Percentiles rank a stretch among this genome's conserved stretches.
phyloP scores from a whole-genome alignment of 2,329 filamentous ascomycete species.

The Rutstroemia sp. region DNA sequence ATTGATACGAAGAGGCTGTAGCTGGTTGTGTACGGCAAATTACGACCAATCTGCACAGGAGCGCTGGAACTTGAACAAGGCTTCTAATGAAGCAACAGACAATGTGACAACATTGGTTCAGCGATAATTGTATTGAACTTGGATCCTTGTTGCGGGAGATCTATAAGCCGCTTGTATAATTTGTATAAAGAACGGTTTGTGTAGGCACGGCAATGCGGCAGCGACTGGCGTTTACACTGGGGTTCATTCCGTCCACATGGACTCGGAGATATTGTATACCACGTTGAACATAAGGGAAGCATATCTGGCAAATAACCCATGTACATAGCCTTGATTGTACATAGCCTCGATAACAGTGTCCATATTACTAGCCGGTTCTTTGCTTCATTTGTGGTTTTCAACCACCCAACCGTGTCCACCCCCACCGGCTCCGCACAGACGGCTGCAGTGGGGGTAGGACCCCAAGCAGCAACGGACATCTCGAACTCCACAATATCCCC shows the following conservation, averaged over 20 bases:
- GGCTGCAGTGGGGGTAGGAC: constrained; percentile 4
- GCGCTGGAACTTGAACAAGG: not conserved
- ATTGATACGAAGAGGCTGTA: constrained; percentile 30
- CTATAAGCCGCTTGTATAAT: not conserved
- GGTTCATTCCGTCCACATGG: too few species aligned
- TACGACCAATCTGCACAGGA: too few species aligned
- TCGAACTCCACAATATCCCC: not conserved
- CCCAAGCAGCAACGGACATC: not conserved
- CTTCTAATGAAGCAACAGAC: not conserved
- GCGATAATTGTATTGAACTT: not conserved
- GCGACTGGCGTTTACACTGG: too few species aligned
- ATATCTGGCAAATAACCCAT: too few species aligned
- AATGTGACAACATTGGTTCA: not conserved
- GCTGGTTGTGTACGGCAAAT: constrained; percentile 28
- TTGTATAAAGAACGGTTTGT: not conserved
- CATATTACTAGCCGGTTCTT: too few species aligned
- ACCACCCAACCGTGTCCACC: too few species aligned
- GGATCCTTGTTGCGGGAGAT: not conserved
- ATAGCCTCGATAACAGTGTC: too few species aligned
- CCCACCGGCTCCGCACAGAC: not conserved
- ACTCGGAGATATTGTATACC: too few species aligned
- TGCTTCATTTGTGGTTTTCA: too few species aligned
- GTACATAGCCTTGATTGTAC: too few species aligned
- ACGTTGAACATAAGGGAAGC: too few species aligned
- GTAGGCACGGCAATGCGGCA: too few species aligned